Percentiles rank a stretch among this genome's conserved stretches.
These are phyloP conservation scores for Fusarium foetens DNA, from an alignment of 2,329 filamentous ascomycete genomes.

Conservation along the genomic window DNA sequence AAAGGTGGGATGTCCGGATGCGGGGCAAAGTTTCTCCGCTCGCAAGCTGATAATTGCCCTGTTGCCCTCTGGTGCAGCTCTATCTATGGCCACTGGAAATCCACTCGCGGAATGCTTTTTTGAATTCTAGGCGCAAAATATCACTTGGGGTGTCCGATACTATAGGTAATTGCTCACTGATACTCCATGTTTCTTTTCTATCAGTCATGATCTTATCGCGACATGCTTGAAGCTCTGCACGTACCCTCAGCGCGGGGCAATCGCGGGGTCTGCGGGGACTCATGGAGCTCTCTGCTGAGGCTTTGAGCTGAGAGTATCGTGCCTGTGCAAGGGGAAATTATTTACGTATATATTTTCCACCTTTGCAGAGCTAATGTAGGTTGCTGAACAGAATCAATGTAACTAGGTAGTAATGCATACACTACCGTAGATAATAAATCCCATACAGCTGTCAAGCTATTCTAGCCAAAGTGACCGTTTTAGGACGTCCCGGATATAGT, in stretches of 20 bases:
- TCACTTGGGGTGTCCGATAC: background rate
- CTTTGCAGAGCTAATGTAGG: background rate
- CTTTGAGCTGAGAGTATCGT: background rate
- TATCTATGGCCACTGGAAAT: background rate
- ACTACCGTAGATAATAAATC: background rate
- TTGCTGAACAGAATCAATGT: background rate
- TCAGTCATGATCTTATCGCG: background rate
- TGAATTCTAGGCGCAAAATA: background rate
- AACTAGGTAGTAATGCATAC: background rate
- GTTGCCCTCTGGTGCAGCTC: background rate
- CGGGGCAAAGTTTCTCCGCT: conserved; percentile 38
- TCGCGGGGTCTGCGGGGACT: background rate
- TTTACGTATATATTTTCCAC: background rate
- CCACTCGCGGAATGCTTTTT: background rate
- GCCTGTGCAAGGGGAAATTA: background rate
- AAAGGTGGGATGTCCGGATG: conserved; percentile 21
- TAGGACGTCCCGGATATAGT: background rate
- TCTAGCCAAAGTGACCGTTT: background rate
- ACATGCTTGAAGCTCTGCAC: background rate
- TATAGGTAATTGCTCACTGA: no score
- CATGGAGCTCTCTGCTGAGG: background rate
- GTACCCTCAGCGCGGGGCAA: background rate
- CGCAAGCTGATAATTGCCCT: background rate
- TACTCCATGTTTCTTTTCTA: background rate
- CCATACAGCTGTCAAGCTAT: background rate